These are phyloP conservation scores for Phialophora expanda DNA, from an alignment of 2,329 filamentous ascomycete species.

Conservation along the genomic window DNA sequence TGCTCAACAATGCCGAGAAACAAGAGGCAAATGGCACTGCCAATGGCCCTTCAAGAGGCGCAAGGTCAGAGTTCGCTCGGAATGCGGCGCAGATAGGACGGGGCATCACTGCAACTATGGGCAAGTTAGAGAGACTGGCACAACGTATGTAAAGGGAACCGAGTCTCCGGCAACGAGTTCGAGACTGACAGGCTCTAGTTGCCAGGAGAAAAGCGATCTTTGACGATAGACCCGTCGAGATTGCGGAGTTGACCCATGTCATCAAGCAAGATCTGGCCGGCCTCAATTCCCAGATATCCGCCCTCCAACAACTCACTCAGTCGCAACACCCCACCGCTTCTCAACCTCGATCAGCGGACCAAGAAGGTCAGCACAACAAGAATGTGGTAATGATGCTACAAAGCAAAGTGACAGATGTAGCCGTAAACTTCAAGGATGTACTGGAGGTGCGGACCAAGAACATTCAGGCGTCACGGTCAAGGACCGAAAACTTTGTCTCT, in stretches of 20 bases:
- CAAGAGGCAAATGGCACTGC: slow-evolving; percentile 64
- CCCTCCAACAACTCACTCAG: slow-evolving; percentile 76
- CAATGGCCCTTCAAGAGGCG: slow-evolving; percentile 54
- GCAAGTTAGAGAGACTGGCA: slow-evolving; percentile 89
- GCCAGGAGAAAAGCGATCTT: slow-evolving; percentile 97
- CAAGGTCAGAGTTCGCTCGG: slow-evolving; percentile 88
- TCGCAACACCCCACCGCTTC: slow-evolving; percentile 71
- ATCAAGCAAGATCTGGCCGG: slow-evolving; percentile 95
- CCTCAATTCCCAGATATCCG: slow-evolving; percentile 84
- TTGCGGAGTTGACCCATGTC: slow-evolving; percentile 94
- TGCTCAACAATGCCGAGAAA: slow-evolving; percentile 73
- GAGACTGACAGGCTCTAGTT: slow-evolving; percentile 56
- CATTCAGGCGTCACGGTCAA: slow-evolving; percentile 87
- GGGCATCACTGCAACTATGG: slow-evolving; percentile 90
- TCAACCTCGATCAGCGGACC: slow-evolving; percentile 58
- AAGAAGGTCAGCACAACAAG: slow-evolving; percentile 97
- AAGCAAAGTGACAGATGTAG: slow-evolving; percentile 71
- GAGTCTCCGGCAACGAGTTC: not conserved
- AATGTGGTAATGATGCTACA: slow-evolving; percentile 62
- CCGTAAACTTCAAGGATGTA: slow-evolving; percentile 95
- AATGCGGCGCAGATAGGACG: slow-evolving; percentile 89
- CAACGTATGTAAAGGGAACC: slow-evolving; percentile 63
- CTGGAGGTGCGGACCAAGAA: slow-evolving; percentile 96
- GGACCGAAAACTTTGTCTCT: slow-evolving; percentile 96
- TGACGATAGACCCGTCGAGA: slow-evolving; percentile 94